Evolutionary conservation across 768 basidiomycete genomes (phyloP), one percentile per base, ranked within the genome.

Genomic region (Daedaleopsis nitida): DNA sequence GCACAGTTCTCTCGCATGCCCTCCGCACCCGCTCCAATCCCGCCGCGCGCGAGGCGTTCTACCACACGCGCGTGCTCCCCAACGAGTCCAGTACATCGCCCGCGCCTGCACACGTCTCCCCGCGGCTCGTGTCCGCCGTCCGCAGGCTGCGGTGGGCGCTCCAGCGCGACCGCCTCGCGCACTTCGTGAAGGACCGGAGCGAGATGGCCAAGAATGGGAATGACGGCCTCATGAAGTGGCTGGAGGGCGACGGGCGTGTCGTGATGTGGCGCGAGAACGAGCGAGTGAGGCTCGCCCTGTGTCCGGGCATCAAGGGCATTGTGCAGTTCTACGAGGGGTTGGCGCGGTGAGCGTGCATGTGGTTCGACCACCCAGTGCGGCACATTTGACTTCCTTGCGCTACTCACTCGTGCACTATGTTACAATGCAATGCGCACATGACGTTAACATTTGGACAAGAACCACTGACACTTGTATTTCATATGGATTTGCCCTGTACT

Each of bases 131-230:
- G 5, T 87, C 89, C 14, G 77, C 83, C 23, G 78, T 91, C 68
- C 85, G 83, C 58, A 77, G 82, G 68, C 78, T 91, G 62, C 91
- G 90, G 70, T 91, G 88, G 88, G 85, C 82, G 42, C 72, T 89
- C 51, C 84, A 86, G 67, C 78, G 80, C 13, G 90, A 91, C 68
- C 78, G 77, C 50, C 75, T 89, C 27, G 83, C 89, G 5, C 82
- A 79, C 70, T 72, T 82, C 61, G 77, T 89, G 57, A 82, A 85
- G 69, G 75, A 78, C 37, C 66, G 71, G 49, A 70, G 79, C 52
- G 71, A 74, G 38, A 71, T 71, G 62, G 69, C 66, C 52, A 77
- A 76, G 44, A 70, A 74, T 17, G 70, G 75, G 44, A 71, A 74
- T 14, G 70, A 74, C 21, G 74, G 74, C 13, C 76, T 84, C 50